These are phyloP conservation scores for Byssothecium circinans DNA, from an alignment of 2,329 filamentous ascomycete genomes.

Conservation along the genomic window DNA sequence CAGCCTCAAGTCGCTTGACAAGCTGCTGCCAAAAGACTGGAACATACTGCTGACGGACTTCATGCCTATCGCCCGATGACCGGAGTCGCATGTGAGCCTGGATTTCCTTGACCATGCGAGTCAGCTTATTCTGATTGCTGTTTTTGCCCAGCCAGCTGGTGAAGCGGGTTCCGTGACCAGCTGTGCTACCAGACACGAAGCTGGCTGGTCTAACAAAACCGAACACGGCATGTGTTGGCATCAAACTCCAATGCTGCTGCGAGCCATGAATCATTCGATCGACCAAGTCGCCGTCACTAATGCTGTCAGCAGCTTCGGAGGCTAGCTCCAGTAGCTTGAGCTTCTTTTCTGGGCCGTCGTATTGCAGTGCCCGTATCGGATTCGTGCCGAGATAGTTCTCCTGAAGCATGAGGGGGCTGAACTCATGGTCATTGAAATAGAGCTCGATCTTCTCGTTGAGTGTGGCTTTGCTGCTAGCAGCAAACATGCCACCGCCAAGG, in stretches of 20 bases:
- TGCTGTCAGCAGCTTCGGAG: constrained; percentile 88
- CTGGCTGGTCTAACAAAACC: constrained; percentile 91
- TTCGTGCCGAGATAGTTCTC: constrained; percentile 93
- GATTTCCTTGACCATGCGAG: constrained; percentile 84
- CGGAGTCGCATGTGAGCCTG: constrained; percentile 95
- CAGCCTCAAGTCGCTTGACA: constrained; percentile 70
- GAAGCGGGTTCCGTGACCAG: constrained; percentile 68
- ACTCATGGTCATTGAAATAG: constrained; percentile 99
- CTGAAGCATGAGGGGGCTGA: constrained; percentile 96
- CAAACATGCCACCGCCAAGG: constrained; percentile 83
- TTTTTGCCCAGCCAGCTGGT: constrained; percentile 95
- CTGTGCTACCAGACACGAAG: constrained; percentile 77
- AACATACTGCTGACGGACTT: constrained; percentile 92
- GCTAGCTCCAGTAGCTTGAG: constrained; percentile 84
- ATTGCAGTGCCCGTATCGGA: constrained; percentile 66
- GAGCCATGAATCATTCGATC: constrained; percentile 98
- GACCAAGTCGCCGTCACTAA: constrained; percentile 94
- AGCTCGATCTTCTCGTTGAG: constrained; percentile 98
- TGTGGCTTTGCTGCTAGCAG: constrained; percentile 77
- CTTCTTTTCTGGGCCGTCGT: constrained; percentile 67
- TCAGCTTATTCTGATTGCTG: constrained; percentile 74
- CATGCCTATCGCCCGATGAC: constrained; percentile 86
- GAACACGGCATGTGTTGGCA: constrained; percentile 95
- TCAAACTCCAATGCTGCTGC: constrained; percentile 97
- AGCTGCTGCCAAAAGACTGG: constrained; percentile 83